A percentile compares a stretch with the other conserved stretches of the same genome.
Evolutionary conservation across 768 basidiomycete species (phyloP).

Genomic region (Filobasidium wieringae): DNA sequence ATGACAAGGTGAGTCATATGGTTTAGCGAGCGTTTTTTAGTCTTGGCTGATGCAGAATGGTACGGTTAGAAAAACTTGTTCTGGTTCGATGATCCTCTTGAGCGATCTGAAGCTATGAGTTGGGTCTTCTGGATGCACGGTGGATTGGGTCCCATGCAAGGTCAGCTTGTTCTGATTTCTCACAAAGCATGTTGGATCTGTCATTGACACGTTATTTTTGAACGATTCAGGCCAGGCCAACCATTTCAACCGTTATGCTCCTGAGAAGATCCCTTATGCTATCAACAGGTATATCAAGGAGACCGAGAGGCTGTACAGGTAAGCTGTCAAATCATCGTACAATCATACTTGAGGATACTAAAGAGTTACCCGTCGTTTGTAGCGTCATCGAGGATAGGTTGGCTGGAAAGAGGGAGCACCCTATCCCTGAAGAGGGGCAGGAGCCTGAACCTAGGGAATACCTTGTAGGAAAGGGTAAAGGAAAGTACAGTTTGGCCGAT

Average conservation of each 20-base stretch:
- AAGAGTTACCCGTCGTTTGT: background rate
- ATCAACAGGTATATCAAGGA: conserved; percentile 62
- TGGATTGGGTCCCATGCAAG: conserved; percentile 4
- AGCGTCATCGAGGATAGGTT: conserved; percentile 67
- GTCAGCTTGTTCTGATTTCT: too few relatives aligned
- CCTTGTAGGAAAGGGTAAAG: conserved; percentile 62
- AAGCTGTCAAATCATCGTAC: background rate
- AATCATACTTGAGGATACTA: background rate
- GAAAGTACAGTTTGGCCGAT: conserved; percentile 55
- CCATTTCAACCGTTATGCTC: conserved; percentile 50
- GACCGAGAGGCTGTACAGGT: conserved; percentile 60
- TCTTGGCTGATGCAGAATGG: background rate
- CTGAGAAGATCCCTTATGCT: conserved; percentile 35
- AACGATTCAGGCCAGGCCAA: conserved; percentile 47
- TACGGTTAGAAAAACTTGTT: conserved; percentile 49
- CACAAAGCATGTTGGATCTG: too few relatives aligned
- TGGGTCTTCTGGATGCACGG: conserved; percentile 70
- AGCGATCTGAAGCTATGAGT: conserved; percentile 61
- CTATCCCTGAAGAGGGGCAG: background rate
- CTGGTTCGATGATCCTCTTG: conserved; percentile 48
- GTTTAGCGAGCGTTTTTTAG: background rate
- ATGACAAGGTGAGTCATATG: conserved; percentile 45
- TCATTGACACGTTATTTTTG: too few relatives aligned
- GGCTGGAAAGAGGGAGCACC: conserved; percentile 12
- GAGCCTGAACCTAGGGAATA: conserved; percentile 49